Conservation (phyloP, 2,329 filamentous ascomycete species). For the Cercospora canescens region DNA sequence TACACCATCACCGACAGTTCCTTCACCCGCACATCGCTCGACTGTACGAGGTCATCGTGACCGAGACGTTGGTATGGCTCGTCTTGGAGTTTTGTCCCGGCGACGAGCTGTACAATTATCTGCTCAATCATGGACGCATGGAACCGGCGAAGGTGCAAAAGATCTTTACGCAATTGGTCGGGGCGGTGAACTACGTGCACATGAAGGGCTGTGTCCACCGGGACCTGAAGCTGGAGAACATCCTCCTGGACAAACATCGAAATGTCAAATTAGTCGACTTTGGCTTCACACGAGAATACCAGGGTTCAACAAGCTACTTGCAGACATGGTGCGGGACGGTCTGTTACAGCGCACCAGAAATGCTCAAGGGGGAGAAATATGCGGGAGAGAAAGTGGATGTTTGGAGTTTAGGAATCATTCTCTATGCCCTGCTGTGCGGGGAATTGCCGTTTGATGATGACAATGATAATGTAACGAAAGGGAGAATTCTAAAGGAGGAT, state of each 20-base stretch:
- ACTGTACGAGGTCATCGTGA: constrained; percentile 97
- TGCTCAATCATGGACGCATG: constrained; percentile 82
- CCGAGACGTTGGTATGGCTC: constrained; percentile 91
- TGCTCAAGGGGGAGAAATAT: constrained; percentile 98
- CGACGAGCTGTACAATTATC: constrained; percentile 95
- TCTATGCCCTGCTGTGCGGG: constrained; percentile 78
- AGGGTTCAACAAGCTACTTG: constrained; percentile 88
- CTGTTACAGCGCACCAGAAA: constrained; percentile 96
- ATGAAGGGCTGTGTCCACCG: constrained; percentile 93
- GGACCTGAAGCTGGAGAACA: constrained; percentile 95
- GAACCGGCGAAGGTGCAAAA: constrained; percentile 85
- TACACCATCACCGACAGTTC: constrained; percentile 98
- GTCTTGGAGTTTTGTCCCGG: constrained; percentile 95
- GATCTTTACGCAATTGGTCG: constrained; percentile 93
- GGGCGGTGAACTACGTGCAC: constrained; percentile 93
- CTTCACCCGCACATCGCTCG: constrained; percentile 95
- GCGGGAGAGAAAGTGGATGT: constrained; percentile 97
- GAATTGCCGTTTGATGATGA: constrained; percentile 96
- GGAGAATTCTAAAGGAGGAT: constrained; percentile 80
- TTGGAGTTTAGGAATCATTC: constrained; percentile 84
- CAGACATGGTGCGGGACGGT: constrained; percentile 98
- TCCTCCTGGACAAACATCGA: constrained; percentile 91
- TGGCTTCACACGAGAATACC: constrained; percentile 96
- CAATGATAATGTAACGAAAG: constrained; percentile 85
- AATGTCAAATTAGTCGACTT: constrained; percentile 98